phyloP scores from a whole-genome alignment of 768 basidiomycete species.

The Leccinum obscurum region DNA sequence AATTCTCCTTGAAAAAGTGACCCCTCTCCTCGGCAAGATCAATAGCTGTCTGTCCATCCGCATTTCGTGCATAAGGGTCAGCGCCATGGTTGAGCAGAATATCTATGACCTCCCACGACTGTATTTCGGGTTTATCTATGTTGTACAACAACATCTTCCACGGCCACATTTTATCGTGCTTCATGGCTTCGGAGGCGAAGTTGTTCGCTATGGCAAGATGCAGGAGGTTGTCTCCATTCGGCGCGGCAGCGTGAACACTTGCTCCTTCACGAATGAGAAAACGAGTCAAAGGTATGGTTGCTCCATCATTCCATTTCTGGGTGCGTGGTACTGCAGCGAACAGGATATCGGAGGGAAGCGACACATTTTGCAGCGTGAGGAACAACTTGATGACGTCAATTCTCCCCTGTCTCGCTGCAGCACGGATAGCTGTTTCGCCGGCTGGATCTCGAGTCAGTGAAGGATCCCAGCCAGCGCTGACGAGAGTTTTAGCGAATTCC shows the following conservation, averaged over 20 bases:
- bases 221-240: neutral
- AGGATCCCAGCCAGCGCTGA: conserved; percentile 1
- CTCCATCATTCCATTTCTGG: too few species aligned
- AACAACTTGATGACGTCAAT: neutral
- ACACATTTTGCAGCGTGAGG: neutral
- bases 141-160: neutral
- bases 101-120: neutral
- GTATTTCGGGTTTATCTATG: too few species aligned
- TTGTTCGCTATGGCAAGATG: neutral
- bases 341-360: neutral
- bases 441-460: neutral
- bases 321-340: neutral
- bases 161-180: neutral
- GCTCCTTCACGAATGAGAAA: conserved; percentile 4
- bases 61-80: neutral
- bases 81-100: neutral
- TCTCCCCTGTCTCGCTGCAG: neutral
- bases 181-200: neutral
- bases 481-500: neutral
- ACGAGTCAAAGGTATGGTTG: neutral
- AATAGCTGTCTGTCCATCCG: neutral
- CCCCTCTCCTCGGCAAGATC: neutral
- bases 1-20: conserved; percentile 3
- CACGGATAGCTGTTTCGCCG: neutral
- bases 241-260: neutral